Evolutionary conservation across 257 asterid genomes (phyloP), one percentile per base, ranked within the genome.

Genomic region (Petunia secreta): DNA sequence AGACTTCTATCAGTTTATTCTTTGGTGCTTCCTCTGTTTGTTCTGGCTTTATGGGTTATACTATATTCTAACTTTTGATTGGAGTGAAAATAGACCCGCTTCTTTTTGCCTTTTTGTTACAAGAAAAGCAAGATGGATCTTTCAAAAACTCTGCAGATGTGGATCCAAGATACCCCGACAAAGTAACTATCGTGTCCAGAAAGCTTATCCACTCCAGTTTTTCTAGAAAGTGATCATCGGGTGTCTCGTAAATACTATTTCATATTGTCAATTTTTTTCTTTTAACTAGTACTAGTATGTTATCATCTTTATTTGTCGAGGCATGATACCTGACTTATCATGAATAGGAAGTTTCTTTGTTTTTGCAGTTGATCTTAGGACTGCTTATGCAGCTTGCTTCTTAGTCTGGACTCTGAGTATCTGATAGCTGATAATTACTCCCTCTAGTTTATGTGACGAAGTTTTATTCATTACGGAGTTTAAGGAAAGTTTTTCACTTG

Each of bases 1-100:
- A n/a, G 75, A n/a, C 55, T 43, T 67, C 55, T 67, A n/a, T 67
- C 75, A 41, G 54, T 67, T 67, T 67, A 36, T 67, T 67, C 55
- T n/a, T 67, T 67, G 55, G n/a, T 67, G 75, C 39, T n/a, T 43
- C 43, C 75, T 67, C 4, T 6, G 55, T 67, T 67, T 67, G 54
- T 67, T 41, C 75, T 66, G 54, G 38, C 41, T 66, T 66, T 66
- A 54, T 67, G 75, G 8, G 75, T 67, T 55, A n/a, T 67, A 50
- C 55, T 67, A 41, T 52, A 43, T 7, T 67, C 54, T 67, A 43
- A 67, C 55, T 67, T 67, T 15, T 67, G 55, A 41, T n/a, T 41
- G 39, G 75, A 43, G 75, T 67, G 54, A 67, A 67, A 73, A 36
- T 50, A 36, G 62, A 50, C 11, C 62, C 46, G 3, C 62, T 34